Conservation (phyloP, 495 filamentous ascomycete species). For the Neurospora sp. region DNA sequence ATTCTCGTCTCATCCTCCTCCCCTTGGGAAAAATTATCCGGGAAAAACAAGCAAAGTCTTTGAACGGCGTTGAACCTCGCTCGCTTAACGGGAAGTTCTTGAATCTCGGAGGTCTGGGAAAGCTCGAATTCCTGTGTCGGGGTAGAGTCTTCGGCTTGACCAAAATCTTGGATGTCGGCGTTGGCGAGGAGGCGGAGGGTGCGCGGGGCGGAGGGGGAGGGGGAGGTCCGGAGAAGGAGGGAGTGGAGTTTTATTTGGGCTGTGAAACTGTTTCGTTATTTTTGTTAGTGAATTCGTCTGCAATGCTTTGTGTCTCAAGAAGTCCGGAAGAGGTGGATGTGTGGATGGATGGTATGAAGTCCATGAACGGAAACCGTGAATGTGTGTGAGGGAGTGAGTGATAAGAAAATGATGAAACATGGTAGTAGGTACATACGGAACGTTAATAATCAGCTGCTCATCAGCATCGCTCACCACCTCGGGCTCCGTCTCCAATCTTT, state of each 20-base stretch:
- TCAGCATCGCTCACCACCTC: conserved; percentile 78
- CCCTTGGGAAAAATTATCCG: conserved; percentile 55
- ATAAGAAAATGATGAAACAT: too few relatives aligned
- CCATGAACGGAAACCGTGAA: too few relatives aligned
- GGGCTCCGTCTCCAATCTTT: conserved; percentile 58
- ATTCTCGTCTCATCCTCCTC: conserved; percentile 71
- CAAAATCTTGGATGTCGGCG: conserved; percentile 77
- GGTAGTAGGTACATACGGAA: conserved; percentile 54
- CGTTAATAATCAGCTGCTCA: conserved; percentile 83
- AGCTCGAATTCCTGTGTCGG: conserved; percentile 73
- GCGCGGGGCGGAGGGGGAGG: conserved; percentile 58
- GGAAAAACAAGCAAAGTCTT: conserved; percentile 71
- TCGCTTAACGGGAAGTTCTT: conserved; percentile 74
- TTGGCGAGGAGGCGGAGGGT: conserved; percentile 81
- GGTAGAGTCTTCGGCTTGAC: conserved; percentile 51
- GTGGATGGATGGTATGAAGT: too few relatives aligned
- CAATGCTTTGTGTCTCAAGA: too few relatives aligned
- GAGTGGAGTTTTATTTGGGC: conserved; percentile 87
- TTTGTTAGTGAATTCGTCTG: too few relatives aligned
- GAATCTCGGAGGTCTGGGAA: conserved; percentile 66
- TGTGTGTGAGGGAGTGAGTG: not conserved
- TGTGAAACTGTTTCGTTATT: conserved; percentile 55
- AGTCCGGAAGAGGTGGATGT: too few relatives aligned
- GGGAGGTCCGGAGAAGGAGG: conserved; percentile 69
- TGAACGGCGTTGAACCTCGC: conserved; percentile 77